Base-by-base conservation (phyloP, 345 rosid genomes). In the Excoecaria agallocha region DNA sequence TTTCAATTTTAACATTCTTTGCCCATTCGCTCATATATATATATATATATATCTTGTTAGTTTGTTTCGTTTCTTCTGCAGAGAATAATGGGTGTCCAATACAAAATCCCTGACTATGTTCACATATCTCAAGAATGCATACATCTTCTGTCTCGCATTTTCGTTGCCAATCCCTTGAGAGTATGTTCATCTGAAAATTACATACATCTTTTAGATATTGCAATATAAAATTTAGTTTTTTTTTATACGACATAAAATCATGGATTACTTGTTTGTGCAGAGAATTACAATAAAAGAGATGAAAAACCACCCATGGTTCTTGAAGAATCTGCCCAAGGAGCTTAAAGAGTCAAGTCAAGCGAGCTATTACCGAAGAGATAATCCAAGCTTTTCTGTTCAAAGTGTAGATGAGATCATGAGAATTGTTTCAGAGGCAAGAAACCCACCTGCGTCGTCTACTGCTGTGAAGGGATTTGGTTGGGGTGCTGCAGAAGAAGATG, bases 321-420 rank as follows among this genome's bases (percentile, higher is more conserved):
- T 95, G 71, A 93, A 93, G 93, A 95, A 91, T 82, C 85, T 95
- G 73, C 99, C 99, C 0, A 87, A 85, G 83, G 99, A 95, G 82
- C 89, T 93, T 59, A 83, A 83, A 4, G 99, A 95, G 49, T 46
- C 96, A 68, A 82, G 96, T 55, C 98, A 93, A 82, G 90, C 92
- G n/a, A 76, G 79, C 8, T 89, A 90, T 77, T 89, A 90, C 82
- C 89, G 80, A 81, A 87, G 93, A 74, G 96, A 89, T 70, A 83
- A 85, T 71, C 90, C 90, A 10, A 87, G 92, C 82, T 95, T 79
- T 75, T 91, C 92, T 58, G 82, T 78, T 71, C 99, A 95, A 78
- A 95, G 86, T 43, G 87, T 82, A 68, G 98, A 91, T 10, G 97
- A 93, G 72, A 91, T 95, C 38, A 91, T 90, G 99, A 91, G 88